phyloP scores from a whole-genome alignment of 176 grass and related monocot genomes.

The Oryza brachyantha region DNA sequence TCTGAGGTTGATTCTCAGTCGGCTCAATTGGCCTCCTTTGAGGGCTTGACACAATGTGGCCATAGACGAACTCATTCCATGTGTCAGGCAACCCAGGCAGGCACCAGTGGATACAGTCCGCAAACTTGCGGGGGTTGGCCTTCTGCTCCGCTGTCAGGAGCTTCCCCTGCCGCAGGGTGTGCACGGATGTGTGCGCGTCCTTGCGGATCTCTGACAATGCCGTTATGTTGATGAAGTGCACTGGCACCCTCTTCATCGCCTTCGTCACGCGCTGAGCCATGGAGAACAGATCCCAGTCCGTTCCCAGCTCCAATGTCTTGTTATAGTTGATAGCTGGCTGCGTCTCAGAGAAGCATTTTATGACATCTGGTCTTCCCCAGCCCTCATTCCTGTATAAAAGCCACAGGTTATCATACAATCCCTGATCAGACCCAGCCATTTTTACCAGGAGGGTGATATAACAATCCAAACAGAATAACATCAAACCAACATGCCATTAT shows the following conservation, averaged over 20 bases:
- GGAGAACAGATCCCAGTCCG: constrained; percentile 75
- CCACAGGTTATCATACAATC: neutral
- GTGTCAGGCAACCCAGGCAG: constrained; percentile 65
- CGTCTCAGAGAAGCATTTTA: constrained; percentile 91
- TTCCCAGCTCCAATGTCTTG: constrained; percentile 60
- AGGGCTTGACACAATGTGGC: constrained; percentile 45
- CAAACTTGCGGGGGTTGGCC: constrained; percentile 58
- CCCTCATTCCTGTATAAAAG: constrained; percentile 58
- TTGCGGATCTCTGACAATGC: constrained; percentile 86
- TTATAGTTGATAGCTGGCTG: constrained; percentile 60
- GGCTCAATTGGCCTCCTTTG: constrained; percentile 16
- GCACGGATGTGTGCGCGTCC: constrained; percentile 83
- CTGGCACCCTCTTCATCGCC: constrained; percentile 56
- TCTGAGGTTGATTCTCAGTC: constrained; percentile 34
- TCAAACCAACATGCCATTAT: neutral
- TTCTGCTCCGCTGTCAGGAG: constrained; percentile 70
- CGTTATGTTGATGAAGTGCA: constrained; percentile 86
- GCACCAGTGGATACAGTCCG: constrained; percentile 94
- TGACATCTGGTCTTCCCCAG: constrained; percentile 72
- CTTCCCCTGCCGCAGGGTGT: constrained; percentile 85
- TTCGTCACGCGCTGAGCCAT: constrained; percentile 47
- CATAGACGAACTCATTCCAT: constrained; percentile 79
- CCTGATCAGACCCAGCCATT: neutral
- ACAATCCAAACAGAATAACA: neutral
- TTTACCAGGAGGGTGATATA: neutral